These are phyloP conservation scores for Aspergillus neotritici DNA, from an alignment of 2,329 filamentous ascomycete genomes.

Conservation along the genomic window DNA sequence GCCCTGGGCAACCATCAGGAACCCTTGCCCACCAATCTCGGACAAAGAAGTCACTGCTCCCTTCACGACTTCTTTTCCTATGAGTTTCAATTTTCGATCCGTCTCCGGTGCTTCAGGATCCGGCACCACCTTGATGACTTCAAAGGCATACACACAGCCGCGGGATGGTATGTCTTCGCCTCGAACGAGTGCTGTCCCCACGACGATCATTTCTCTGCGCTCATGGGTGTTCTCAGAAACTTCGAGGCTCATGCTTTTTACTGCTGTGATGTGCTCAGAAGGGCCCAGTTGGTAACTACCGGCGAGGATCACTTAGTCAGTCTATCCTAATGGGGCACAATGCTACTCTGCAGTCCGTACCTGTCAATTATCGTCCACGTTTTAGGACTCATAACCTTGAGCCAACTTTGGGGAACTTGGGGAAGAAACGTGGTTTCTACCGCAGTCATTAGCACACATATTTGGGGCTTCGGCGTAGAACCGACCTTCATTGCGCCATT, in stretches of 20 bases:
- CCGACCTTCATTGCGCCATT: constrained; percentile 68
- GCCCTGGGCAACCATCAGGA: constrained; percentile 84
- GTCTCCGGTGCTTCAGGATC: constrained; percentile 81
- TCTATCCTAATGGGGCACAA: constrained; percentile 5
- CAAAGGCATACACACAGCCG: constrained; percentile 83
- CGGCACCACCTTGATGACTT: constrained; percentile 85
- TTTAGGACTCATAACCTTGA: constrained; percentile 73
- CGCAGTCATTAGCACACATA: constrained; percentile 10
- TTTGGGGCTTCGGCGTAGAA: neutral
- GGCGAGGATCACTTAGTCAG: neutral
- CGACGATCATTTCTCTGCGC: constrained; percentile 70
- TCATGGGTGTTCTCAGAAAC: constrained; percentile 88
- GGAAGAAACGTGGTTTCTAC: constrained; percentile 56
- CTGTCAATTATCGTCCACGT: constrained; percentile 76
- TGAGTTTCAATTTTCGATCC: constrained; percentile 74
- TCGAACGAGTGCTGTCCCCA: constrained; percentile 78
- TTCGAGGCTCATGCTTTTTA: constrained; percentile 80
- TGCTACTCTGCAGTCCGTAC: constrained; percentile 19
- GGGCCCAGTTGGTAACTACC: constrained; percentile 60
- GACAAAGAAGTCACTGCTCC: constrained; percentile 85
- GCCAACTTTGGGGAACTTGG: constrained; percentile 60
- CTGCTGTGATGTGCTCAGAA: constrained; percentile 71
- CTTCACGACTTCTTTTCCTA: constrained; percentile 85
- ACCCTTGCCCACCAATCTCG: constrained; percentile 78
- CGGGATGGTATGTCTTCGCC: constrained; percentile 86